phyloP scores from a whole-genome alignment of 495 filamentous ascomycete genomes.

The Trichocladium uniseriatum region DNA sequence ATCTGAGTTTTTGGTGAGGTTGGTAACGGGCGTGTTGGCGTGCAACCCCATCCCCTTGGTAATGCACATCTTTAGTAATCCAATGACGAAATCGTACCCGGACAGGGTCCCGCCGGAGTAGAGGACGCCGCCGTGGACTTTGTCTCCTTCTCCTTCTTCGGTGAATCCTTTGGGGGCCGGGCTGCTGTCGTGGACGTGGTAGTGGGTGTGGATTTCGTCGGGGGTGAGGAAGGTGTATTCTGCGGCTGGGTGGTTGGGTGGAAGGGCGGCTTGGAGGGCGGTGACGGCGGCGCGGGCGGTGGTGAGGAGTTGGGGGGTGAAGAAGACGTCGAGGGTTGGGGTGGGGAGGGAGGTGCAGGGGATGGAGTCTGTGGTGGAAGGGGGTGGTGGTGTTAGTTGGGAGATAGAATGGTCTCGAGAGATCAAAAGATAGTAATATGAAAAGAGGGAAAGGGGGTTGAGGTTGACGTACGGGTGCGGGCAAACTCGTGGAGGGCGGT shows the following conservation, averaged over 20 bases:
- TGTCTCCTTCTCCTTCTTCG: slow-evolving; percentile 19
- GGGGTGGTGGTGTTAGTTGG: too few relatives aligned
- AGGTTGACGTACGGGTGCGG: too few relatives aligned
- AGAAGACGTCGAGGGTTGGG: slow-evolving; percentile 51
- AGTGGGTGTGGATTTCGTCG: slow-evolving; percentile 19
- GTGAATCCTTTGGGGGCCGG: too few relatives aligned
- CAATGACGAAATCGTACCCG: slow-evolving; percentile 54
- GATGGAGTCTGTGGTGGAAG: too few relatives aligned
- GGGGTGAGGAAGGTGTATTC: neutral
- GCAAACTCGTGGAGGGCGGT: slow-evolving; percentile 46
- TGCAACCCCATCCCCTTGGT: slow-evolving; percentile 49
- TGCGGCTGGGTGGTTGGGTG: neutral
- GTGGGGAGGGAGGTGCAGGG: slow-evolving; percentile 42
- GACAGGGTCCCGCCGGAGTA: slow-evolving; percentile 56
- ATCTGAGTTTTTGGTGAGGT: too few relatives aligned
- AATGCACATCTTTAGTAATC: slow-evolving; percentile 47
- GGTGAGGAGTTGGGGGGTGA: slow-evolving; percentile 40
- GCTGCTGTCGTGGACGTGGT: too few relatives aligned
- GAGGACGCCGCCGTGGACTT: slow-evolving; percentile 43
- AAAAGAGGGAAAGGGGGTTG: too few relatives aligned
- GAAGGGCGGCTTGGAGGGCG: slow-evolving; percentile 39
- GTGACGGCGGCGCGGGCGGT: slow-evolving; percentile 32
- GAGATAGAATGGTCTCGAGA: too few relatives aligned
- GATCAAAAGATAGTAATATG: too few relatives aligned
- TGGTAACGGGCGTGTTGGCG: slow-evolving; percentile 44